Base-by-base conservation (phyloP, 352 stramenopile species). In the Saprolegnia parasitica region DNA sequence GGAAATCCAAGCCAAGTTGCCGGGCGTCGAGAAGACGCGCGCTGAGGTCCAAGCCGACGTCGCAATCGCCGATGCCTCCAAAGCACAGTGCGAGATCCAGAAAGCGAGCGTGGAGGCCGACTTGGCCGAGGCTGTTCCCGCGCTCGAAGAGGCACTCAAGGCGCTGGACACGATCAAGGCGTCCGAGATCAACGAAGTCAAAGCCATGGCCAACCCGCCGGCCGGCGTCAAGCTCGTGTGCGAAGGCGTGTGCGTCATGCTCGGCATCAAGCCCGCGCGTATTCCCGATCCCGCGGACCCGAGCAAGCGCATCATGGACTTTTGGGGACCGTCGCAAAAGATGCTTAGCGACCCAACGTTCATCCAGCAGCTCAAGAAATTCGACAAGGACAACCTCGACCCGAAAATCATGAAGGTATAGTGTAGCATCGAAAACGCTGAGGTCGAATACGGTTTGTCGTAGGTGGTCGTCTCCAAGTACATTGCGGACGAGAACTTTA, bases 301-400 rank as follows among this genome's bases (percentile, higher is more conserved):
- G 5, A 96, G 86, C 0, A 97, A 97, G 65, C 82, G 90, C 20
- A 97, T 98, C 63, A 95, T 97, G 86, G 95, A 98, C 73, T 98
- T 95, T 74, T 98, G 95, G 95, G 93, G 90, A 0, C 90, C 93
- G 4, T 95, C 87, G 0, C 89, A 98, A 76, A 95, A 96, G 67
- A 96, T 98, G 86, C 81, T 98, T 11, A 91, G 84, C 32, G 91
- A 98, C 66, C 78, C 88, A 8, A 89, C 83, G 21, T 98, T 98
- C 73, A 96, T 98, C 71, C 92, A 87, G 35, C 87, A 85, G 16
- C 72, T 98, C 20, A 97, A 97, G 65, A 93, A 93, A 65, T 96
- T 92, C 63, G 87, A 95, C 73, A 93, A 96, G 67, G 88, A 96
- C 65, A 95, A 96, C 50, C 72, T 96, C 16, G 80, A 91, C 64